Conservation (phyloP, 495 filamentous ascomycete genomes). For the Friedmanniomyces endolithicus region DNA sequence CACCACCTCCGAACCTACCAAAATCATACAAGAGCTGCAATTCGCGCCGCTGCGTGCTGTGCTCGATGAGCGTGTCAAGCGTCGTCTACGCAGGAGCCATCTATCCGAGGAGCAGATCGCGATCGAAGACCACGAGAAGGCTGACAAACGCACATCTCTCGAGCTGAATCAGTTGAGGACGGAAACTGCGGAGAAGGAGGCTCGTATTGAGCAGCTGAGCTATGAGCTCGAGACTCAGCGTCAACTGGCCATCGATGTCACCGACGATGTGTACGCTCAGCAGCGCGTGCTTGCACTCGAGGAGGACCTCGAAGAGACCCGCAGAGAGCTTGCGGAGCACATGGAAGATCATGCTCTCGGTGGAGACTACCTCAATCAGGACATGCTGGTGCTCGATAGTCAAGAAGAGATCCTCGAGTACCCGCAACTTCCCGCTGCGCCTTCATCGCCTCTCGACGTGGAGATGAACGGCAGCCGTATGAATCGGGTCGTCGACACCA, state of each 20-base stretch:
- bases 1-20: neutral
- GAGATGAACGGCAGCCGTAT: neutral
- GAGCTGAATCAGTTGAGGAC: conserved; percentile 18
- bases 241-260: conserved; percentile 22
- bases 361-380: conserved; percentile 12
- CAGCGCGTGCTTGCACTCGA: conserved; percentile 14
- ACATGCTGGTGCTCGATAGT: conserved; percentile 19
- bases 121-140: conserved; percentile 28
- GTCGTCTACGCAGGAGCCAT: conserved; percentile 56
- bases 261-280: conserved; percentile 10
- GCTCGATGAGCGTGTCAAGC: conserved; percentile 56
- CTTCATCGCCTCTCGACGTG: neutral
- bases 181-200: conserved; percentile 23
- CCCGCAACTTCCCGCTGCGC: too few relatives aligned
- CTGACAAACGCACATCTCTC: conserved; percentile 1
- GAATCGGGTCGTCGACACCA: neutral
- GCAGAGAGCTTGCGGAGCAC: conserved; percentile 11
- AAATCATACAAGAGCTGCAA: conserved; percentile 36
- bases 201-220: conserved; percentile 19
- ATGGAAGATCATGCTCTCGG: conserved; percentile 1
- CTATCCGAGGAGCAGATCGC: conserved; percentile 64
- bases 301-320: conserved; percentile 17
- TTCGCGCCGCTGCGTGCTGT: conserved; percentile 59
- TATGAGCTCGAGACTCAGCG: conserved; percentile 24
- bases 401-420: neutral